Evolutionary conservation across 371 early-diverging fungal species (phyloP).

Genomic region (Apophysomyces elegans): DNA sequence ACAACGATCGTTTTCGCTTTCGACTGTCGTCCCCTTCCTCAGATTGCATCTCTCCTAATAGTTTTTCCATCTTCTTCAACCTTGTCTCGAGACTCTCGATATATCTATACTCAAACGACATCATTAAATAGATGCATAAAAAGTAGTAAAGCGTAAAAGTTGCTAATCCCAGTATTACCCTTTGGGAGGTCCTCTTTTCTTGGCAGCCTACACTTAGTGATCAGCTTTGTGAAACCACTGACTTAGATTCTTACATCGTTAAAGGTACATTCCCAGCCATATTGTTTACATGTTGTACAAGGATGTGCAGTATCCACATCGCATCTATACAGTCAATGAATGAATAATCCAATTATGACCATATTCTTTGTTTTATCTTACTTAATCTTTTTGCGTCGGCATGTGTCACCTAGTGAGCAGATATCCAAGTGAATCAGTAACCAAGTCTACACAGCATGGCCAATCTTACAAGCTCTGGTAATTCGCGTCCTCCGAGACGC

Average conservation of each 20-base stretch:
- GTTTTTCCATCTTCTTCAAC: conserved; percentile 41
- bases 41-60: conserved; percentile 31
- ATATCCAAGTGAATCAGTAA: not conserved
- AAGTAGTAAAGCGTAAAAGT: no score
- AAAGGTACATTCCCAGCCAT: conserved; percentile 30
- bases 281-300: conserved; percentile 23
- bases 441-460: not conserved
- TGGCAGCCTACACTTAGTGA: conserved; percentile 30
- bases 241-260: conserved; percentile 24
- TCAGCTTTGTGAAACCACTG: not conserved
- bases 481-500: not conserved
- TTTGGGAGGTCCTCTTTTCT: conserved; percentile 56
- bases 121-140: not conserved
- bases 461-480: conserved; percentile 1
- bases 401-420: not conserved
- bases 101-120: conserved; percentile 25
- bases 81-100: conserved; percentile 47
- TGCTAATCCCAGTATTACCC: conserved; percentile 26
- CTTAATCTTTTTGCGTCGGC: conserved; percentile 8
- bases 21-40: not conserved
- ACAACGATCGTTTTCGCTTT: conserved; percentile 12
- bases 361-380: not conserved
- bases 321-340: conserved; percentile 14
- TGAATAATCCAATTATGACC: not conserved
- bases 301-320: conserved; percentile 21